Evolutionary conservation across 2,329 filamentous ascomycete species (phyloP).

Genomic region (Sclerotinia nivalis): DNA sequence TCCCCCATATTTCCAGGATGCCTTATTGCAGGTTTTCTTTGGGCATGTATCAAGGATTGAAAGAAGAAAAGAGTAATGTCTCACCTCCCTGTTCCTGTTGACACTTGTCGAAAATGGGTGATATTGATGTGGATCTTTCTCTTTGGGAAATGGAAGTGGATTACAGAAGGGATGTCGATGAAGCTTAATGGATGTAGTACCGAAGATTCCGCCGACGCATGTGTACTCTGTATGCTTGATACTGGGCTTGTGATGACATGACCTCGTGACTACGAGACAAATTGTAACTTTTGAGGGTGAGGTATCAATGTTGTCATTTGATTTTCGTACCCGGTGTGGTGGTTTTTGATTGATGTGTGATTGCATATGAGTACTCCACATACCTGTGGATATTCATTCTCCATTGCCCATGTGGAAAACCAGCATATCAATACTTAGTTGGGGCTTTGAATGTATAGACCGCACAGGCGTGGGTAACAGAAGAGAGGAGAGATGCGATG

Average conservation of each 20-base stretch:
- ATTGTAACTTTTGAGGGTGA: neutral
- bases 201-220: slow-evolving; percentile 8
- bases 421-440: slow-evolving; percentile 4
- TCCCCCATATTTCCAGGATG: slow-evolving; percentile 11
- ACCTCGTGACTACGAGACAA: slow-evolving; percentile 10
- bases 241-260: neutral
- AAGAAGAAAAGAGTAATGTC: slow-evolving; percentile 5
- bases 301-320: slow-evolving; percentile 12
- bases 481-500: slow-evolving; percentile 13
- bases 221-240: neutral
- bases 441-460: neutral
- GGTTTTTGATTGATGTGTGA: slow-evolving; percentile 1
- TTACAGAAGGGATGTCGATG: neutral
- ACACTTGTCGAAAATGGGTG: neutral
- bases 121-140: neutral
- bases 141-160: neutral
- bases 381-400: neutral
- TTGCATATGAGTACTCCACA: slow-evolving; percentile 7
- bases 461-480: neutral
- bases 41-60: neutral
- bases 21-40: neutral
- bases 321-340: slow-evolving; percentile 2
- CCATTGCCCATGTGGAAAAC: slow-evolving; percentile 17
- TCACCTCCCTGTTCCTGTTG: slow-evolving; percentile 15
- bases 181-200: slow-evolving; percentile 14